Conservation (phyloP, 768 basidiomycete genomes). For the Russula dissimulans region DNA sequence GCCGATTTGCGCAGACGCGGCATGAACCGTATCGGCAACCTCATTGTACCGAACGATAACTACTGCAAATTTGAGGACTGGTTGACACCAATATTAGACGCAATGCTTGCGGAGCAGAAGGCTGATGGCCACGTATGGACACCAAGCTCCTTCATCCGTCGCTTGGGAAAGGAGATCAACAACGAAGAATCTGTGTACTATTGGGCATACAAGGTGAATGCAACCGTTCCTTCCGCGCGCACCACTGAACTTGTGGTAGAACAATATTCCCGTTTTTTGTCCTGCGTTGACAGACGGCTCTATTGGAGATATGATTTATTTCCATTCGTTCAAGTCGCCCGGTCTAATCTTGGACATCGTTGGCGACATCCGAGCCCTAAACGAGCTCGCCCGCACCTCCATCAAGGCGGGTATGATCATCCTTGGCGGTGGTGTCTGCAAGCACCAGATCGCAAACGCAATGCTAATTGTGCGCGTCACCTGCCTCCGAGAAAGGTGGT, state of each 20-base stretch:
- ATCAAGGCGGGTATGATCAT: slow-evolving; percentile 97
- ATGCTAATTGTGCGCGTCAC: slow-evolving; percentile 80
- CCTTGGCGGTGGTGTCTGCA: slow-evolving; percentile 95
- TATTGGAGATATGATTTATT: slow-evolving; percentile 98
- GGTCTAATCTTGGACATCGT: slow-evolving; percentile 90
- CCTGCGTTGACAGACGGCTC: slow-evolving; percentile 98
- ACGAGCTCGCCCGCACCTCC: slow-evolving; percentile 80
- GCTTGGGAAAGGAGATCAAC: slow-evolving; percentile 95
- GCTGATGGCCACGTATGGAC: slow-evolving; percentile 66
- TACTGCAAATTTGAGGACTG: slow-evolving; percentile 99
- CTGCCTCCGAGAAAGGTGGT: slow-evolving; percentile 2
- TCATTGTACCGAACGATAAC: slow-evolving; percentile 94
- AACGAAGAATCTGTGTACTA: slow-evolving; percentile 97
- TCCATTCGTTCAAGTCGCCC: slow-evolving; percentile 87
- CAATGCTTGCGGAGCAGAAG: slow-evolving; percentile 85
- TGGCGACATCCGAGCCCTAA: slow-evolving; percentile 82
- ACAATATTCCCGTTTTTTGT: slow-evolving; percentile 97
- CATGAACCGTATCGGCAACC: slow-evolving; percentile 96
- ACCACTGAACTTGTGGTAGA: slow-evolving; percentile 43
- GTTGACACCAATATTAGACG: slow-evolving; percentile 89
- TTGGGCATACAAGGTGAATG: slow-evolving; percentile 95
- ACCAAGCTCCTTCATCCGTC: slow-evolving; percentile 85
- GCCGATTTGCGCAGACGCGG: slow-evolving; percentile 78
- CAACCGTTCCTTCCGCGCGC: slow-evolving; percentile 14
- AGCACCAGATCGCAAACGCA: slow-evolving; percentile 99